Base-by-base conservation (phyloP, 805 yeast species). In the Kodamaea nitidulidarum region DNA sequence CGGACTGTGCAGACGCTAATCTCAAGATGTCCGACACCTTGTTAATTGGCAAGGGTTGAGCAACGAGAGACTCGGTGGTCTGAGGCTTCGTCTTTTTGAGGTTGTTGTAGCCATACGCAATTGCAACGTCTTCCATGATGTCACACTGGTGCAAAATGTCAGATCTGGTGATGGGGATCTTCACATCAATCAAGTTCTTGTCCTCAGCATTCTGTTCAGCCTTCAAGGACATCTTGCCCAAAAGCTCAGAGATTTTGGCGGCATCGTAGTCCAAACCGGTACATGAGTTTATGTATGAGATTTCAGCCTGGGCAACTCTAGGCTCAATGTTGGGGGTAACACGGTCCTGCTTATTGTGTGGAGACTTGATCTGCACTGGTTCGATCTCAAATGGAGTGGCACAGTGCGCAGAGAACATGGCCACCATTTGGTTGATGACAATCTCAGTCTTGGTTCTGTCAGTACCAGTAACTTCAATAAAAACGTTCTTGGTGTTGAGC, bases 61-160 rank as follows among this genome's bases (percentile, higher is more conserved):
- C 96, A 46, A 87, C 82, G 47, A 84, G 78, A 7, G 95, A 77
- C 41, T 81, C 81, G 7, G 38, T 27, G 22, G 87, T 74, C 49
- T 88, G 76, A 56, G 93, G 87, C 49, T 76, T 76, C 37, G 93
- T 80, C 66, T 82, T 87, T 47, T 75, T 76, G 56, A 93, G 74
- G 60, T 86, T 88, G 67, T 90, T 84, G 73, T 84, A 93, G 42
- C 98, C 99, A 59, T 88, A 93, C 21, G 88, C 95, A 57, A 93
- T 84, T 35, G 96, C 98, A 35, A 91, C 96, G 63, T 93, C 99
- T 66, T 93, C 99, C 95, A 93, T 86, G 50, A 93, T 82, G 66
- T 93, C 99, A 74, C 98, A 91, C 61, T 88, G 95, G 65, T 93
- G 99, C 55, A 93, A 73, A 46, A 93, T 77, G 65, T 93, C 99